Conservation (phyloP, 805 yeast species). For the Suhomyces kilbournensis region DNA sequence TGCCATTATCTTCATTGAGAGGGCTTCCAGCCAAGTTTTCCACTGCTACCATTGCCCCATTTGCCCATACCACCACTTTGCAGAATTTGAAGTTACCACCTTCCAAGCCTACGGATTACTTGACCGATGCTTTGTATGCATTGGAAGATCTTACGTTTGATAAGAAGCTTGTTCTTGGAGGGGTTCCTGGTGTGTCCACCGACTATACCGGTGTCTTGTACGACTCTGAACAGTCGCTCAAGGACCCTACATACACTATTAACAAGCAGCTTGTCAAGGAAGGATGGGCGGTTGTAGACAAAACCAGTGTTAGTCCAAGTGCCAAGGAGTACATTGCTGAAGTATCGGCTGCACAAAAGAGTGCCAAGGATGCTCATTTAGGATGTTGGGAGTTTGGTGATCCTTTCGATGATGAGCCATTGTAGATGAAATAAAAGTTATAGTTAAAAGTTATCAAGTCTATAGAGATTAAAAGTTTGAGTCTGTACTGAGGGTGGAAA, state of each 20-base stretch:
- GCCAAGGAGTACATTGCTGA: conserved; percentile 34
- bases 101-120: conserved; percentile 49
- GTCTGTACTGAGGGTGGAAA: too few relatives aligned
- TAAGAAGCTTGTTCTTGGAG: conserved; percentile 53
- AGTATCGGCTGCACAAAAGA: conserved; percentile 41
- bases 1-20: conserved; percentile 44
- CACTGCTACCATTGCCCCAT: conserved; percentile 40
- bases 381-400: conserved; percentile 83
- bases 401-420: conserved; percentile 49
- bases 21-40: conserved; percentile 52
- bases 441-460: neutral
- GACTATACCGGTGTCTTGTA: conserved; percentile 54
- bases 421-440: too few relatives aligned
- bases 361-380: conserved; percentile 47
- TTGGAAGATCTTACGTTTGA: conserved; percentile 53
- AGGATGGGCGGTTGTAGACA: conserved; percentile 60
- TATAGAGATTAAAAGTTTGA: neutral
- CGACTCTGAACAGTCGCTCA: conserved; percentile 52
- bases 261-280: conserved; percentile 56
- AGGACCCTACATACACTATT: conserved; percentile 55
- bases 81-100: conserved; percentile 60
- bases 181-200: conserved; percentile 39
- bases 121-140: conserved; percentile 50
- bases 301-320: conserved; percentile 17
- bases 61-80: conserved; percentile 54